Evolutionary conservation across 768 basidiomycete species (phyloP).

Genomic region (Solioccasus polychromus): DNA sequence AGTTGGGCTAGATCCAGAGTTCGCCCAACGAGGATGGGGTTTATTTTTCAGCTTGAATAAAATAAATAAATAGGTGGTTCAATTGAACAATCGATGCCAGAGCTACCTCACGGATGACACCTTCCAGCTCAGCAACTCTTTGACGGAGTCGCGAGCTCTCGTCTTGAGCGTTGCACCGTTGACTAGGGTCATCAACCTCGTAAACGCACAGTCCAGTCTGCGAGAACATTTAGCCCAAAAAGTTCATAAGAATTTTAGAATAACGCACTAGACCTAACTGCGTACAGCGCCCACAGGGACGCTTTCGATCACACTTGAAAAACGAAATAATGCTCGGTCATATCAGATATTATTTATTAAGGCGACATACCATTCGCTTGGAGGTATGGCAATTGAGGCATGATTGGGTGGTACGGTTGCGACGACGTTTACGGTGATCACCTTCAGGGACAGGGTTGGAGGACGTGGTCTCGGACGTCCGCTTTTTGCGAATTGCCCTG

Average conservation of each 20-base stretch:
- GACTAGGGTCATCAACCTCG: slow-evolving; percentile 73
- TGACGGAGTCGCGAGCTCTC: slow-evolving; percentile 66
- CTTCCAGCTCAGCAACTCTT: slow-evolving; percentile 79
- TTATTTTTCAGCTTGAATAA: slow-evolving; percentile 70
- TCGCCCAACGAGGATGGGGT: slow-evolving; percentile 63
- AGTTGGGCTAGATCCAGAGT: slow-evolving; percentile 22
- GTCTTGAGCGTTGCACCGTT: slow-evolving; percentile 50
- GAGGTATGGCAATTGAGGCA: slow-evolving; percentile 74
- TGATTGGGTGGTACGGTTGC: slow-evolving; percentile 72
- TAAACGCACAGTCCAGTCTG: slow-evolving; percentile 83
- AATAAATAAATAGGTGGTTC: not conserved
- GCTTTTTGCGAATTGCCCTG: slow-evolving; percentile 29
- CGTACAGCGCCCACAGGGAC: slow-evolving; percentile 46
- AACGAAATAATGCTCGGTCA: not conserved
- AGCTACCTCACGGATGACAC: slow-evolving; percentile 74
- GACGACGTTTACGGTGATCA: slow-evolving; percentile 60
- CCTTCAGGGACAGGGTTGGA: slow-evolving; percentile 38
- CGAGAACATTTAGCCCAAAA: slow-evolving; percentile 1
- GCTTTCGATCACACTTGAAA: slow-evolving; percentile 45
- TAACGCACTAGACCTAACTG: slow-evolving; percentile 38
- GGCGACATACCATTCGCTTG: slow-evolving; percentile 59
- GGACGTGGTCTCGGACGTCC: slow-evolving; percentile 20
- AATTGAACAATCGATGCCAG: not conserved
- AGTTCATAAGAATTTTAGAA: slow-evolving; percentile 24
- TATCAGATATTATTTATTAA: not conserved